Evolutionary conservation across 2,329 filamentous ascomycete species (phyloP), one percentile per base, ranked within the genome.

Genomic region (Aspergillus terreus): DNA sequence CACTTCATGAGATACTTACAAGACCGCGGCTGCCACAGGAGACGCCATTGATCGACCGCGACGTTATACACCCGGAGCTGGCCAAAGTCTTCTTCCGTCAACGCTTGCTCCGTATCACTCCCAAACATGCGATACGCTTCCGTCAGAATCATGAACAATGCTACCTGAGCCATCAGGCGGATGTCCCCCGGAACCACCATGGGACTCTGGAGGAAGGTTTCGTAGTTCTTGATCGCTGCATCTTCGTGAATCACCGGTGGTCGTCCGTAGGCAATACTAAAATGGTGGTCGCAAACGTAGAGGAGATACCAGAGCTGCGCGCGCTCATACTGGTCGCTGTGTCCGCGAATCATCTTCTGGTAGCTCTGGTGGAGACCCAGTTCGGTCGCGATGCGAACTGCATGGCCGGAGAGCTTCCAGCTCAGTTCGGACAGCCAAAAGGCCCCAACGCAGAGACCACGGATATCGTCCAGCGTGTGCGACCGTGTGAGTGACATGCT

Each of bases 201-300:
- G 0, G 79, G 73, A 0, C 76, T 74, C 33, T 77, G 72, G n/a
- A 83, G 65, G 42, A 84, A 81, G 1, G 73, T 71, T 47, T 84
- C 80, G 70, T 81, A 81, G 4, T 81, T 80, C 46, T 80, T 77
- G 36, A 84, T 80, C 0, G 79, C 77, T 12, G 73, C 67, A 49
- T 85, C 80, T 47, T 84, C 82, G 25, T 80, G 78, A 0, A 84
- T 79, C 7, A 83, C 78, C 0, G 81, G 78, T 1, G 80, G 79
- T 2, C 83, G 73, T 2, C 81, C 81, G 49, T 85, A 84, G 0
- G 83, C 69, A 19, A 83, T 84, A 15, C 81, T 82, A 25, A 85
- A 81, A 63, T 86, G 83, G 54, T 85, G 83, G 59, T 86, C 83
- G 59, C 82, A 85, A 1, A 85, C 81, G 58, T 85, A 86, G 0